phyloP scores from a whole-genome alignment of 208 protist species.

The Borovskyia barvae region DNA sequence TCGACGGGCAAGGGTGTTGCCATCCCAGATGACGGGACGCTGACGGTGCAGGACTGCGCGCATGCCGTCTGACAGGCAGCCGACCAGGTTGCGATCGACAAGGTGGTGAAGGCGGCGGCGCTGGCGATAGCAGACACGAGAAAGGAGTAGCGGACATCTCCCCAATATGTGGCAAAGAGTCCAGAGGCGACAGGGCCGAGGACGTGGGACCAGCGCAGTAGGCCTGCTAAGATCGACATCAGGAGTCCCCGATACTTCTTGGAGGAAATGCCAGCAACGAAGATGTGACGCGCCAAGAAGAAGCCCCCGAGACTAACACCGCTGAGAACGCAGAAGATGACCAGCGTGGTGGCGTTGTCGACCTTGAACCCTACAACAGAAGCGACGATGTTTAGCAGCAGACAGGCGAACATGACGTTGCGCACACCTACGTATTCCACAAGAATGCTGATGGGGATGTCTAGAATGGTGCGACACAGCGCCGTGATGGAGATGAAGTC shows the following conservation, averaged over 20 bases:
- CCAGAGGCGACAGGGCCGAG: conserved; percentile 59
- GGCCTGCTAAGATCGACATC: conserved; percentile 72
- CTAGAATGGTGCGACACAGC: conserved; percentile 50
- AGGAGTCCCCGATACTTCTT: conserved; percentile 73
- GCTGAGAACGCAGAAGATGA: conserved; percentile 56
- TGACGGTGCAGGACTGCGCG: conserved; percentile 11
- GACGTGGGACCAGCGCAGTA: conserved; percentile 77
- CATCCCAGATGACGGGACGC: conserved; percentile 3
- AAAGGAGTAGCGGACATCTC: conserved; percentile 58
- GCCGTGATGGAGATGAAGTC: conserved; percentile 54
- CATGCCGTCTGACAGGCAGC: conserved; percentile 14
- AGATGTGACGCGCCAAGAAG: conserved; percentile 83
- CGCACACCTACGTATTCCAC: conserved; percentile 69
- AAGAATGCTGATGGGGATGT: conserved; percentile 68
- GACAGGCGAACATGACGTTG: conserved; percentile 50
- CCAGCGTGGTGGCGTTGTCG: conserved; percentile 19
- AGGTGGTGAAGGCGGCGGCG: conserved; percentile 25
- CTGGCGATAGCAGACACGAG: conserved; percentile 37
- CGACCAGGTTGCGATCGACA: conserved; percentile 27
- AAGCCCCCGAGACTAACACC: conserved; percentile 69
- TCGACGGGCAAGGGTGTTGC: conserved; percentile 5
- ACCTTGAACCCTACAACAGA: conserved; percentile 35
- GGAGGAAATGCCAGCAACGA: conserved; percentile 60
- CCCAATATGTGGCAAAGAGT: conserved; percentile 34
- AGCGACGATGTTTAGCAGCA: conserved; percentile 42